Base-by-base conservation (phyloP, 495 filamentous ascomycete genomes). In the Glonium stellatum region DNA sequence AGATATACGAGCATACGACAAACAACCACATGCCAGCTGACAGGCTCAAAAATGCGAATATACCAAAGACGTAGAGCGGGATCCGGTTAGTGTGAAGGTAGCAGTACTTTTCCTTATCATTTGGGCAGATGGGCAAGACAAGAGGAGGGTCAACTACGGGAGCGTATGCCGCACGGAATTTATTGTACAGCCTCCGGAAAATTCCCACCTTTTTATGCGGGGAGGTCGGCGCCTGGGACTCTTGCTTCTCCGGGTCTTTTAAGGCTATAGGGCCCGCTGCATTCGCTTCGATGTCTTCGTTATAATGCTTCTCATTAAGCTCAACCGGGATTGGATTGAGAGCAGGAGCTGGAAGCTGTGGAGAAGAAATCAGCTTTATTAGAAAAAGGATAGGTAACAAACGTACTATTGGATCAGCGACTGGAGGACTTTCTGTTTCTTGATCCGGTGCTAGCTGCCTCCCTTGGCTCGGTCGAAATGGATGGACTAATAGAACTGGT, bases 21-120 rank as follows among this genome's bases (percentile, higher is more conserved):
- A 70, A 70, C 5, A 68, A 55, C 65, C 65, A 68, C 57, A 67
- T 64, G 34, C 68, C 68, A 47, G 55, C 65, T 8, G 65, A 70
- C 18, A 71, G 54, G 34, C 55, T 54, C n/a, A 68, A 46, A 48
- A 69, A 62, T 11, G 65, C 62, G 27, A 68, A 61, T n/a, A 65
- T 52, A 15, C 59, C 65, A 21, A 64, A 54, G 13, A 57, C 39
- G 22, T 70, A 60, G 22, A 71, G 49, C 4, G 55, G 58, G n/a
- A 59, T 22, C 3, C 68, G 67, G 37, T 64, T 66, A 25, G 63
- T 70, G 31, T 62, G 58, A 13, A 70, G 18, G 46, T 69, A 68
- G 36, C 47, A 42, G 42, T 65, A 67, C 47, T 71, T 71, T 41
- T 71, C 67, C 55, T 69, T 58, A 35, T 71, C 64, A 8, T 57